Evolutionary conservation across 306 rosid species (phyloP).

Genomic region (Ormosia emarginata): DNA sequence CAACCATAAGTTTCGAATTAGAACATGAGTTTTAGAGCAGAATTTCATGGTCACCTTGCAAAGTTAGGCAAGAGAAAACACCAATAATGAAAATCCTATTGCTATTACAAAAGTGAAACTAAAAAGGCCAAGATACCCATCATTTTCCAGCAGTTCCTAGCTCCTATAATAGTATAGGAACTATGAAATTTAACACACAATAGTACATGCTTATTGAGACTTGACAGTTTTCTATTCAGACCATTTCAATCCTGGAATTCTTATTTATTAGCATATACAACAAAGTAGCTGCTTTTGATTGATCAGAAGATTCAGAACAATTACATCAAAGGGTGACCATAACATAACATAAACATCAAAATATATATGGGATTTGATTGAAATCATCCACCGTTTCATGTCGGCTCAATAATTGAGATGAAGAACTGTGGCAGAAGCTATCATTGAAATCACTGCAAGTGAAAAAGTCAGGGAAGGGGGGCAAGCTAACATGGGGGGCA

Average conservation of each 20-base stretch:
- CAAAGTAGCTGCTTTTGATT: constrained; percentile 6
- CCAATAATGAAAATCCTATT: constrained; percentile 1
- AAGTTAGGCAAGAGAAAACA: not conserved
- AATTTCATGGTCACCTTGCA: not conserved
- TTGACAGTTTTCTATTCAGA: not conserved
- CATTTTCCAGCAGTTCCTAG: constrained; percentile 24
- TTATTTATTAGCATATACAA: constrained; percentile 25
- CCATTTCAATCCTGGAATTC: not conserved
- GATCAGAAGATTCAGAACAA: not conserved
- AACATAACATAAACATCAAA: constrained; percentile 19
- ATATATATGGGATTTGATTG: constrained; percentile 54
- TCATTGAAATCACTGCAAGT: constrained; percentile 45
- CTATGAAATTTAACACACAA: constrained; percentile 19
- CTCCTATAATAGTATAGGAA: constrained; percentile 3
- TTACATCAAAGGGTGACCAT: not conserved
- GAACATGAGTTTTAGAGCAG: not conserved
- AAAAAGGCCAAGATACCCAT: constrained; percentile 17
- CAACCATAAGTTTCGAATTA: not conserved
- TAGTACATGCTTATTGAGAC: constrained; percentile 3
- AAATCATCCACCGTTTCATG: constrained; percentile 50
- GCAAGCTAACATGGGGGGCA: constrained; percentile 28
- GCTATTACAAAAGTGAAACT: constrained; percentile 11
- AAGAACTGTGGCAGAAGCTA: constrained; percentile 37
- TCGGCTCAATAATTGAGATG: constrained; percentile 41
- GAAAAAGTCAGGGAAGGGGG: constrained; percentile 42